phyloP scores from a whole-genome alignment of 2,329 filamentous ascomycete genomes.

The Colletotrichum zoysiae region DNA sequence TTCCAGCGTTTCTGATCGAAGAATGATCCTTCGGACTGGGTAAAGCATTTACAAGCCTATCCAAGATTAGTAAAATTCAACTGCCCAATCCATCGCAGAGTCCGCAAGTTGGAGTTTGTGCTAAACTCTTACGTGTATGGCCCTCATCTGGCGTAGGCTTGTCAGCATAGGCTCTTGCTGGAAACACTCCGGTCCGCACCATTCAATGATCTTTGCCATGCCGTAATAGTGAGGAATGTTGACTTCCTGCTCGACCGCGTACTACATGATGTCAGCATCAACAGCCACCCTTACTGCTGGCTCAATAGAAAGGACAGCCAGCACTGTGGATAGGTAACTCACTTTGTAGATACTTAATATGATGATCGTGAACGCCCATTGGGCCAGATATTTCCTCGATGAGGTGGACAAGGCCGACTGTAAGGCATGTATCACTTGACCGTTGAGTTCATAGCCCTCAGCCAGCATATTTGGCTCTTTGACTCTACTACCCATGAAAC shows the following conservation, averaged over 20 bases:
- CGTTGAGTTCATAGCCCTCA: conserved; percentile 27
- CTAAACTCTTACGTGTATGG: conserved; percentile 17
- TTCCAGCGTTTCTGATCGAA: conserved; percentile 25
- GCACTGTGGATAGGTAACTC: not conserved
- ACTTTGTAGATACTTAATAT: conserved; percentile 30
- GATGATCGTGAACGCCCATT: conserved; percentile 27
- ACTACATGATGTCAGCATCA: not conserved
- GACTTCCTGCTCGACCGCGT: conserved; percentile 10
- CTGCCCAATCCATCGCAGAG: no score
- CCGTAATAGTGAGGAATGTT: conserved; percentile 24
- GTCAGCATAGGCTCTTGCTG: conserved; percentile 32
- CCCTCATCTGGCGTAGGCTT: conserved; percentile 15
- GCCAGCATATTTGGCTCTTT: conserved; percentile 14
- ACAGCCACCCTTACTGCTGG: not conserved
- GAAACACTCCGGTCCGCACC: conserved; percentile 30
- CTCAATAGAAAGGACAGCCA: no score
- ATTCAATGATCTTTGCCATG: conserved; percentile 14
- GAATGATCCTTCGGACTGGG: conserved; percentile 9
- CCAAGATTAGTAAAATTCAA: not conserved
- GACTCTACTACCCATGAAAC: conserved; percentile 9
- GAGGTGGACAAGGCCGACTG: conserved; percentile 3
- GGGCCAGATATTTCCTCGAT: conserved; percentile 15
- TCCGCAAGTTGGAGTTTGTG: not conserved
- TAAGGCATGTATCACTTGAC: conserved; percentile 7
- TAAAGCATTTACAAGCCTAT: conserved; percentile 28